Conservation (phyloP, 768 basidiomycete species). For the Grammothele lineata region DNA sequence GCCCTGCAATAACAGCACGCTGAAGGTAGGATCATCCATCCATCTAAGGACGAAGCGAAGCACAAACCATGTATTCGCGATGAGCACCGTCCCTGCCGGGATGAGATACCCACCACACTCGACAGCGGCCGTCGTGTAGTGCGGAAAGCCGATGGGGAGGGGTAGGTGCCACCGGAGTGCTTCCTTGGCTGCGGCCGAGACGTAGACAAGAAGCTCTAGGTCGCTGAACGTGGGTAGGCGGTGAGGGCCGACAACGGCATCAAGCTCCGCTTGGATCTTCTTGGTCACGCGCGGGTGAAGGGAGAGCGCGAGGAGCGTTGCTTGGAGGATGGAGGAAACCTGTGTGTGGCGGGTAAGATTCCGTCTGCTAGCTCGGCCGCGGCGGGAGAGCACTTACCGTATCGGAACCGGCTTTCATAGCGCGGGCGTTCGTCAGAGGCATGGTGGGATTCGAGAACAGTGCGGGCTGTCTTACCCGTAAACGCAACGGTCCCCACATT, state of each 20-base stretch:
- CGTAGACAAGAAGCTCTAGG: constrained; percentile 18
- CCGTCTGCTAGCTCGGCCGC: no score
- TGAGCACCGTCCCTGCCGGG: background rate
- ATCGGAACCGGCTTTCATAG: background rate
- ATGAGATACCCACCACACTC: constrained; percentile 1
- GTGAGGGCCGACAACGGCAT: constrained; percentile 31
- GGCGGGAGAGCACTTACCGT: background rate
- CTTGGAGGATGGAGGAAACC: constrained; percentile 6
- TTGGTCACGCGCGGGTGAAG: constrained; percentile 26
- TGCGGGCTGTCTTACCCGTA: no score
- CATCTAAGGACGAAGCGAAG: background rate
- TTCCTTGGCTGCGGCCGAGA: constrained; percentile 31
- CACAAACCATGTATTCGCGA: constrained; percentile 16
- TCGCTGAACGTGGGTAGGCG: constrained; percentile 26
- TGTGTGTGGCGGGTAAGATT: background rate
- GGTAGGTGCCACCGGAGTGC: constrained; percentile 10
- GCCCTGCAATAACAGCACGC: background rate
- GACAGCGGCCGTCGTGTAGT: constrained; percentile 2
- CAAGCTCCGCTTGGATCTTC: constrained; percentile 32
- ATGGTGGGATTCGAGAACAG: no score
- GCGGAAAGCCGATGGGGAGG: constrained; percentile 3
- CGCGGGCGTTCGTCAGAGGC: no score
- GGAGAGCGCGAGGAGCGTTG: constrained; percentile 21
- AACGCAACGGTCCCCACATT: no score
- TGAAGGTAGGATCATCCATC: background rate